Evolutionary conservation across 164 flowering plant genomes (phyloP).

Genomic region (Litsea cubeba): DNA sequence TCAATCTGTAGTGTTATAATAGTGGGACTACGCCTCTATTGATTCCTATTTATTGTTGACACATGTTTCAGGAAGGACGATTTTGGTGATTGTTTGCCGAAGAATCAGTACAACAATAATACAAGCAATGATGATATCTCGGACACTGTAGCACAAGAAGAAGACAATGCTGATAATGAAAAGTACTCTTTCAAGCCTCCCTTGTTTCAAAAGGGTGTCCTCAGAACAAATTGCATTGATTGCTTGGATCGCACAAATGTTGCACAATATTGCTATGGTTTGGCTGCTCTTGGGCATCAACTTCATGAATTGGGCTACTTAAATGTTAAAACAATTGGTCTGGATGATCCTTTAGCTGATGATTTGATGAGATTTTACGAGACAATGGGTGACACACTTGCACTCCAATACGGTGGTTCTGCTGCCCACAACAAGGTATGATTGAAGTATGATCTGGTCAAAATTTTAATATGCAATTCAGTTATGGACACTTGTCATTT

Average conservation of each 20-base stretch:
- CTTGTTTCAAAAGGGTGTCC: constrained; percentile 70
- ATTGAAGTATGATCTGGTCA: too few relatives aligned
- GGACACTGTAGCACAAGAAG: constrained; percentile 23
- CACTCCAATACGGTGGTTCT: constrained; percentile 94
- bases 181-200: constrained; percentile 31
- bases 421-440: constrained; percentile 97
- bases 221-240: constrained; percentile 95
- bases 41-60: background rate
- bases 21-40: too few relatives aligned
- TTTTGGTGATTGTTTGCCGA: constrained; percentile 15
- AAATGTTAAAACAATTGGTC: constrained; percentile 42
- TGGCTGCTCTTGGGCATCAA: constrained; percentile 84
- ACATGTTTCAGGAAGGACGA: constrained; percentile 31
- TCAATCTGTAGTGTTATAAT: too few relatives aligned
- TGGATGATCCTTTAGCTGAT: constrained; percentile 56
- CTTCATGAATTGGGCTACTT: constrained; percentile 60
- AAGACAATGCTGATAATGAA: constrained; percentile 18
- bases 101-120: constrained; percentile 16
- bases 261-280: constrained; percentile 88
- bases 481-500: too few relatives aligned
- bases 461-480: too few relatives aligned
- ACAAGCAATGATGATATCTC: constrained; percentile 27
- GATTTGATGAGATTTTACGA: constrained; percentile 74
- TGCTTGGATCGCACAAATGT: constrained; percentile 98
- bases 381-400: constrained; percentile 95